phyloP scores from a whole-genome alignment of 192 early-diverging fungal species.

The Backusella sp. region DNA sequence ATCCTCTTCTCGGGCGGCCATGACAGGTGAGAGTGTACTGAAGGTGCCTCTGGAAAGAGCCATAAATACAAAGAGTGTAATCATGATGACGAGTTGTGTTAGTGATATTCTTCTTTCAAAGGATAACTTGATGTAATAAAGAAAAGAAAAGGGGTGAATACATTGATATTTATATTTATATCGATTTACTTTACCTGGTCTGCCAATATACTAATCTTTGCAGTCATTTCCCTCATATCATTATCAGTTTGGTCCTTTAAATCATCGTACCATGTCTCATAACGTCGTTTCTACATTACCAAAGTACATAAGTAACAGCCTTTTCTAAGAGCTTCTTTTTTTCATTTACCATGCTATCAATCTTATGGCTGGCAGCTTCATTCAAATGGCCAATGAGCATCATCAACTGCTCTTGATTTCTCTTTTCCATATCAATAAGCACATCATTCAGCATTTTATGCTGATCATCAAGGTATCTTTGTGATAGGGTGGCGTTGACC shows the following conservation, averaged over 20 bases:
- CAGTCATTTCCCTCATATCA: conserved; percentile 39
- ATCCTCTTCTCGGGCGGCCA: conserved; percentile 35
- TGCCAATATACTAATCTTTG: conserved; percentile 45
- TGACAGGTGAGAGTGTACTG: conserved; percentile 34
- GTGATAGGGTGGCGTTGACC: conserved; percentile 72
- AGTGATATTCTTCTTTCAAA: conserved; percentile 47
- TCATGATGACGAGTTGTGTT: conserved; percentile 32
- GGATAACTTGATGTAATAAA: conserved; percentile 25
- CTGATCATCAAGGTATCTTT: conserved; percentile 77
- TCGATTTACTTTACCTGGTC: conserved; percentile 36
- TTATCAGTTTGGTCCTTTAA: conserved; percentile 39
- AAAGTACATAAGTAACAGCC: too few species aligned
- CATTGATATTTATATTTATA: background rate
- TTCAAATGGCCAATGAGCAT: conserved; percentile 66
- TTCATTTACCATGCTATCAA: conserved; percentile 57
- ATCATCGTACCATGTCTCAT: conserved; percentile 48
- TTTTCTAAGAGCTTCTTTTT: background rate
- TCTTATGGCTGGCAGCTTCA: conserved; percentile 57
- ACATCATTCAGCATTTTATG: conserved; percentile 68
- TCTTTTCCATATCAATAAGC: conserved; percentile 55
- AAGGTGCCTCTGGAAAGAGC: conserved; percentile 44
- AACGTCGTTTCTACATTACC: conserved; percentile 42
- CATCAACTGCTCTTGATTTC: conserved; percentile 62
- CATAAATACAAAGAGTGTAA: conserved; percentile 38
- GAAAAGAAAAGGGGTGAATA: background rate